These are phyloP conservation scores for Protomyces macrosporus DNA, from an alignment of 1,139 yeast genomes.

Conservation along the genomic window DNA sequence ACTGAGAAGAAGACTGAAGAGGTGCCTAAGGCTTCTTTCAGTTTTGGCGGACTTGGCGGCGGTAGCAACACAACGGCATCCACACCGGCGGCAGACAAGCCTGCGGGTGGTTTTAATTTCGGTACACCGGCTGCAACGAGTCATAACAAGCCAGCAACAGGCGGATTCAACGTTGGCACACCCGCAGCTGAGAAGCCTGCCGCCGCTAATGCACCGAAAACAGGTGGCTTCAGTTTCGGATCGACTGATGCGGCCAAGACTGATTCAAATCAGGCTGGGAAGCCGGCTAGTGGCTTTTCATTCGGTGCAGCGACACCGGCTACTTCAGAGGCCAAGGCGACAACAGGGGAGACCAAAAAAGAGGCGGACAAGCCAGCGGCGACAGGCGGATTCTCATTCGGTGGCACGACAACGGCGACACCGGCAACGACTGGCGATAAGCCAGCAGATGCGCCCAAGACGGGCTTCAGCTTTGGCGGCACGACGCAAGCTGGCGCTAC, in stretches of 20 bases:
- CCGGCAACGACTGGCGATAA: conserved; percentile 5
- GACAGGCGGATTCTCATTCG: conserved; percentile 12
- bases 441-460: conserved; percentile 2
- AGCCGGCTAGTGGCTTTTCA: conserved; percentile 32
- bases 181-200: background rate
- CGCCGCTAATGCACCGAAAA: conserved; percentile 2
- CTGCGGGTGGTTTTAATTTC: conserved; percentile 22
- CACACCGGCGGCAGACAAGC: conserved; percentile 10
- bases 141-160: background rate
- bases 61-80: conserved; percentile 7
- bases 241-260: no score
- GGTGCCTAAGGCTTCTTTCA: background rate
- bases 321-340: conserved; percentile 25
- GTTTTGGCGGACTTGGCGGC: conserved; percentile 15
- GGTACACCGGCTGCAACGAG: conserved; percentile 7
- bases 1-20: conserved; percentile 11
- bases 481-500: background rate
- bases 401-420: background rate
- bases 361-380: conserved; percentile 4
- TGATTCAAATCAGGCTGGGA: conserved; percentile 20
- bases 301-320: conserved; percentile 28
- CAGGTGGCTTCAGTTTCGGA: conserved; percentile 25
- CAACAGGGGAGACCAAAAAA: background rate
- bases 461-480: conserved; percentile 22
- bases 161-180: background rate